These are phyloP conservation scores for Chytriomyces hyalinus DNA, from an alignment of 192 early-diverging fungal genomes.

Conservation along the genomic window DNA sequence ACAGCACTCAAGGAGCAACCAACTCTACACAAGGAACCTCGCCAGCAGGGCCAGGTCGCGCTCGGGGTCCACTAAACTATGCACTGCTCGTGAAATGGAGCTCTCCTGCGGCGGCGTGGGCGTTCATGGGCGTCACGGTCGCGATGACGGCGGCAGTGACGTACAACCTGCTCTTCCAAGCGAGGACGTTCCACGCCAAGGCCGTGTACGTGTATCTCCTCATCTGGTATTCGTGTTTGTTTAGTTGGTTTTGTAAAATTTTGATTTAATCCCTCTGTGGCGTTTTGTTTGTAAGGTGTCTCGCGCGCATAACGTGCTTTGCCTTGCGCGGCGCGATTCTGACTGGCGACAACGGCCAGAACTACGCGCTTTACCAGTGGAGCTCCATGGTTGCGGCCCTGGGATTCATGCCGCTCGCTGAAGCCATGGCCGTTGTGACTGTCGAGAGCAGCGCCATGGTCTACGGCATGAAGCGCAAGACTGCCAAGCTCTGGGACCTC, in stretches of 20 bases:
- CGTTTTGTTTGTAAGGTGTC: not conserved
- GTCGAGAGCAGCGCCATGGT: not conserved
- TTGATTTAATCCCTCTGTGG: too few species aligned
- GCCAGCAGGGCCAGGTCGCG: too few species aligned
- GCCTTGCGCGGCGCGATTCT: not conserved
- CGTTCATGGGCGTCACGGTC: constrained; percentile 5
- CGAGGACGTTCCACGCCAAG: constrained; percentile 11
- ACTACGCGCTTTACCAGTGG: constrained; percentile 4
- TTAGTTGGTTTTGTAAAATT: too few species aligned
- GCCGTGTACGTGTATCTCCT: constrained; percentile 18
- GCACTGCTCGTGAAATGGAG: constrained; percentile 1
- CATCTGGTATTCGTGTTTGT: not conserved
- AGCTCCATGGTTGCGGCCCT: not conserved
- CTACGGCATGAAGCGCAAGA: not conserved
- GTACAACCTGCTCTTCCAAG: constrained; percentile 6
- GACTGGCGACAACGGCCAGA: constrained; percentile 10
- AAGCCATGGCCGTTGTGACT: not conserved
- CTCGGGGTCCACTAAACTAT: not conserved
- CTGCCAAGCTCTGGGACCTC: not conserved
- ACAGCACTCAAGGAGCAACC: too few species aligned
- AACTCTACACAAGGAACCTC: too few species aligned
- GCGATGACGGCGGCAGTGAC: not conserved
- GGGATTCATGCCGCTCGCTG: constrained; percentile 17
- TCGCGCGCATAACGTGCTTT: not conserved
- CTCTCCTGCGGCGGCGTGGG: constrained; percentile 4